Evolutionary conservation across 2,329 filamentous ascomycete species (phyloP).

Genomic region (Botrytis byssoidea): DNA sequence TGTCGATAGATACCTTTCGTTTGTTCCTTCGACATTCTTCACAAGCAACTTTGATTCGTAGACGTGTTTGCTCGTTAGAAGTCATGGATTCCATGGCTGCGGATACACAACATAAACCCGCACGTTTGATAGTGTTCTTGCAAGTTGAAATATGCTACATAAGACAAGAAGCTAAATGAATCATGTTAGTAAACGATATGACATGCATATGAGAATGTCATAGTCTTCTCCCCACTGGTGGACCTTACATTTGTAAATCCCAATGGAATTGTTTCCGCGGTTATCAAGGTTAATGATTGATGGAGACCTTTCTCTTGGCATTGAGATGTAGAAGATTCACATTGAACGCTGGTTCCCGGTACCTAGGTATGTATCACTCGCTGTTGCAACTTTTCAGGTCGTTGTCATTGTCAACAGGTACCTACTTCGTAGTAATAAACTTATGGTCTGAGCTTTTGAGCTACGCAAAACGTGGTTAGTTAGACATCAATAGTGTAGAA

Average conservation of each 20-base stretch:
- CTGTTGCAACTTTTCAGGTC: background rate
- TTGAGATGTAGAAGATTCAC: background rate
- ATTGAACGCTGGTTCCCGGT: background rate
- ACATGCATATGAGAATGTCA: background rate
- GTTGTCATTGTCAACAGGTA: background rate
- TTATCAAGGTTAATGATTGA: background rate
- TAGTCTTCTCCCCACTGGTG: background rate
- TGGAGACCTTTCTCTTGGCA: background rate
- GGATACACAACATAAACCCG: background rate
- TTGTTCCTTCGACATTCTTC: slow-evolving; percentile 8
- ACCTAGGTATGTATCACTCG: background rate
- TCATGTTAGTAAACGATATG: background rate
- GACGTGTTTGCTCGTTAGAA: background rate
- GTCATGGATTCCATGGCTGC: background rate
- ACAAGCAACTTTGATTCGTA: slow-evolving; percentile 4
- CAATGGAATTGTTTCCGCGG: background rate
- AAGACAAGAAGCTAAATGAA: background rate
- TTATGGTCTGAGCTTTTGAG: background rate
- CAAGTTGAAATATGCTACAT: background rate
- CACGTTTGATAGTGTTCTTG: background rate
- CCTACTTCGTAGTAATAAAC: background rate
- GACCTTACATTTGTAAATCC: background rate
- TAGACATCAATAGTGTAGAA: background rate
- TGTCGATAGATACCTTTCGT: background rate
- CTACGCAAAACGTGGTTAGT: background rate